phyloP scores from a whole-genome alignment of 768 basidiomycete genomes.

The Coprinopsis cinerea region DNA sequence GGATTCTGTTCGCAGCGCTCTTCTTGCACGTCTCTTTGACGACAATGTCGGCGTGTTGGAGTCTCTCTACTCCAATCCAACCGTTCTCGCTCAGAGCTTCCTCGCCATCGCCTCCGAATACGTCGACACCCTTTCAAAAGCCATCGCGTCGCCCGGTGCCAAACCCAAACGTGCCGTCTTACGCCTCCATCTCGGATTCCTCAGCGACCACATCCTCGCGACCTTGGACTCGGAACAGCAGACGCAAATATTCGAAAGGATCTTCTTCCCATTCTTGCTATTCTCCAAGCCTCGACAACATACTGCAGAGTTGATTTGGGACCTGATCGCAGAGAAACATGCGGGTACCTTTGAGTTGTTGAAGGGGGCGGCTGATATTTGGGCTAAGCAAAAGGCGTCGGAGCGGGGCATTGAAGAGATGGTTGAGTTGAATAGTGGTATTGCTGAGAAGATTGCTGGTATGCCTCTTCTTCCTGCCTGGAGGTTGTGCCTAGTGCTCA shows the following conservation, averaged over 20 bases:
- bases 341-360: slow-evolving; percentile 37
- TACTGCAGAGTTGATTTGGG: slow-evolving; percentile 67
- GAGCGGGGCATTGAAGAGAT: slow-evolving; percentile 36
- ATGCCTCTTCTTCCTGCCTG: slow-evolving; percentile 9
- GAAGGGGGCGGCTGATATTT: slow-evolving; percentile 43
- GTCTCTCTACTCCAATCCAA: slow-evolving; percentile 55
- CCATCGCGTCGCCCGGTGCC: slow-evolving; percentile 28
- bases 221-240: slow-evolving; percentile 18
- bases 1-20: slow-evolving; percentile 55
- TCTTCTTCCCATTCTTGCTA: slow-evolving; percentile 71
- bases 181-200: slow-evolving; percentile 51
- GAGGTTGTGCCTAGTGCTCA: not conserved
- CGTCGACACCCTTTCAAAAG: slow-evolving; percentile 34
- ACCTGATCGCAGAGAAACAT: slow-evolving; percentile 40
- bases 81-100: slow-evolving; percentile 40
- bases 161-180: slow-evolving; percentile 49
- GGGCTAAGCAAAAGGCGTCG: slow-evolving; percentile 26
- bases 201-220: slow-evolving; percentile 40
- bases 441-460: slow-evolving; percentile 68
- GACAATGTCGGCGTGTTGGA: slow-evolving; percentile 54
- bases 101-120: slow-evolving; percentile 37
- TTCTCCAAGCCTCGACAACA: slow-evolving; percentile 68
- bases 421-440: slow-evolving; percentile 43
- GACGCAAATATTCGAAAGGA: slow-evolving; percentile 38
- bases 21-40: slow-evolving; percentile 69